Base-by-base conservation (phyloP, 140 eudicot genomes). In the Stevia rebaudiana region DNA sequence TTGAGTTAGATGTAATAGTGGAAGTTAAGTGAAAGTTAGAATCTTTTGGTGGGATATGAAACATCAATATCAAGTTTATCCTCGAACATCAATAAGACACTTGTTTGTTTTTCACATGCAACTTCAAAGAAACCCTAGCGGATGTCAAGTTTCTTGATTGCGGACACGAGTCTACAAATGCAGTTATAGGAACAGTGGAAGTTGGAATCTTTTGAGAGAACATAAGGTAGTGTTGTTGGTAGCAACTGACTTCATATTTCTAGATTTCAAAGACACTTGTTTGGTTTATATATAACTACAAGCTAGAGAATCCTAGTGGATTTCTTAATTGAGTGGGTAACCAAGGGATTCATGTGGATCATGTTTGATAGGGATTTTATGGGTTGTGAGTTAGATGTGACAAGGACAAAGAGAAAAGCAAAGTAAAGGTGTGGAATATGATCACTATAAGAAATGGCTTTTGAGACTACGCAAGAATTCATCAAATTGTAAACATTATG, bases 381-480 rank as follows among this genome's bases (percentile, higher is more conserved):
- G 70, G 79, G 67, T 11, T 5, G 30, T 67, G 74, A 74, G 79
- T 74, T 67, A 58, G 79, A 59, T 59, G 23, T 75, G 75, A 75
- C 61, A 73, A 51, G 50, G 70, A 68, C 66, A 68, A 47, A 31
- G 8, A 37, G 23, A 54, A 50, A 59, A 67, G 42, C 35, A 67
- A 58, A 72, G 28, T 25, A 63, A 63, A 64, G 67, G 52, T 63
- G 72, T 63, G 57, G 52, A 49, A 48, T 60, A 68, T 68, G 80
- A 68, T 68, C 71, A 61, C 33, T 75, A 31, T 51, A 68, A 60
- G 70, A 15, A 61, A 51, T 51, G 33, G 51, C 61, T 60, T 68
- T 51, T 68, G 53, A 50, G 60, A 68, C 40, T 59, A 61, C 68
- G 58, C 55, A 61, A 68, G 31, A 19, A 50, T 53, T 61, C 28